phyloP scores from a whole-genome alignment of 495 filamentous ascomycete genomes.

The Penicillium fimorum region DNA sequence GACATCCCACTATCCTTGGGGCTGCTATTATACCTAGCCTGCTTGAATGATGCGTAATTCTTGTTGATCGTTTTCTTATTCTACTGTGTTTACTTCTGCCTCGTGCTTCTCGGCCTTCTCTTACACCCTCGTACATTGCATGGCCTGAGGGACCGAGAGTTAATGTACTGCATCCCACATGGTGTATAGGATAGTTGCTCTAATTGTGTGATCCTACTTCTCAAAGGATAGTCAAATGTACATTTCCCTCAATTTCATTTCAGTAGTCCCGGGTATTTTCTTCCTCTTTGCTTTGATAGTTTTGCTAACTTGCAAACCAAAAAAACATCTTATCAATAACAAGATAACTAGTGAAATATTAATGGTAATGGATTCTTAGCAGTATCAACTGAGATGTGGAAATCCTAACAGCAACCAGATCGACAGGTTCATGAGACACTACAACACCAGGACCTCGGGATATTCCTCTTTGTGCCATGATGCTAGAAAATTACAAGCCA shows the following conservation, averaged over 20 bases:
- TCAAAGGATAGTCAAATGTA: not conserved
- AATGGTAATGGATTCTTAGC: not conserved
- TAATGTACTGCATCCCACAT: not conserved
- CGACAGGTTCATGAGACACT: not conserved
- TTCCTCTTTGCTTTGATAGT: not conserved
- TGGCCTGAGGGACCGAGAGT: not conserved
- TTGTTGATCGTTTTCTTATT: not conserved
- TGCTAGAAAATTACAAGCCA: not conserved
- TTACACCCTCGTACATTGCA: not conserved
- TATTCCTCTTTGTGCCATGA: not conserved
- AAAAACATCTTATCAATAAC: not conserved
- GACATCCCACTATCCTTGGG: slow-evolving; percentile 10
- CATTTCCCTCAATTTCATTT: not conserved
- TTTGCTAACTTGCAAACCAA: not conserved
- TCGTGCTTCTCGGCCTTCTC: not conserved
- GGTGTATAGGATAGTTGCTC: not conserved
- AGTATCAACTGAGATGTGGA: not conserved
- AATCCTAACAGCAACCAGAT: not conserved
- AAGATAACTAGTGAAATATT: not conserved
- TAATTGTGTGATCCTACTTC: not conserved
- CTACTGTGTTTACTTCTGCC: not conserved
- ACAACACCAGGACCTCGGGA: too few species aligned
- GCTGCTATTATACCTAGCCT: not conserved
- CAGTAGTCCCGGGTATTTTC: not conserved
- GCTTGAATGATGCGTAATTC: not conserved